phyloP scores from a whole-genome alignment of 2,329 filamentous ascomycete genomes.

The Colletotrichum sp. region DNA sequence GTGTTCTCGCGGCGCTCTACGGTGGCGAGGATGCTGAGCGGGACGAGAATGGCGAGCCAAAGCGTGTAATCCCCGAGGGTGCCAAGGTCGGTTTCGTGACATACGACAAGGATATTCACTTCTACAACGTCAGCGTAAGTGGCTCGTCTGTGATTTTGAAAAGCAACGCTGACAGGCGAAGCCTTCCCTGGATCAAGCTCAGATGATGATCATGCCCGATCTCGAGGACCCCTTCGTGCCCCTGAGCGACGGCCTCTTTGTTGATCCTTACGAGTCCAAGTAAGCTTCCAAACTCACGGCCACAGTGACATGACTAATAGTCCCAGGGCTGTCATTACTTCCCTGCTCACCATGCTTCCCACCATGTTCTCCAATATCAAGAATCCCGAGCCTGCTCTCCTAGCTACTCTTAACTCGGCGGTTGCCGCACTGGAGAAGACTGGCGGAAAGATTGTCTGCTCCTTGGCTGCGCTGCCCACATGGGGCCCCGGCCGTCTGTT shows the following conservation, averaged over 20 bases:
- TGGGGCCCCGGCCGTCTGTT: slow-evolving; percentile 88
- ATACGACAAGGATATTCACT: slow-evolving; percentile 96
- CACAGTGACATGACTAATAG: slow-evolving; percentile 27
- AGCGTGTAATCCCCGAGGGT: slow-evolving; percentile 72
- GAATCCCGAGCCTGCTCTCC: slow-evolving; percentile 86
- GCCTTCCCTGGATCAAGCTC: slow-evolving; percentile 81
- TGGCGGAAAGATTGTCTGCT: slow-evolving; percentile 91
- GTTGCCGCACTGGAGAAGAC: slow-evolving; percentile 84
- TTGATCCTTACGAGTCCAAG: slow-evolving; percentile 91
- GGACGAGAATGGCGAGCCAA: slow-evolving; percentile 57
- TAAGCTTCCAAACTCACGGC: slow-evolving; percentile 35
- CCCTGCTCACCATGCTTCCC: slow-evolving; percentile 84
- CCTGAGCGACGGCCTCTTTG: slow-evolving; percentile 88
- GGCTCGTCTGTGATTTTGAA: neutral
- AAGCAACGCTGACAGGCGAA: slow-evolving; percentile 32
- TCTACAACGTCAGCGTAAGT: slow-evolving; percentile 90
- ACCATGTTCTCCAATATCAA: slow-evolving; percentile 87
- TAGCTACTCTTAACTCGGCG: slow-evolving; percentile 84
- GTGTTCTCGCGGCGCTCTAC: slow-evolving; percentile 85
- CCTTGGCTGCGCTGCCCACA: slow-evolving; percentile 85
- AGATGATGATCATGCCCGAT: slow-evolving; percentile 99
- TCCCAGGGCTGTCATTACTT: slow-evolving; percentile 74
- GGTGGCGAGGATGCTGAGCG: slow-evolving; percentile 64
- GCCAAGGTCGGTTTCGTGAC: slow-evolving; percentile 94
- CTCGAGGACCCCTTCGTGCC: slow-evolving; percentile 96